Evolutionary conservation across 441 rosid species (phyloP).

Genomic region (Codiaeum variegatum): DNA sequence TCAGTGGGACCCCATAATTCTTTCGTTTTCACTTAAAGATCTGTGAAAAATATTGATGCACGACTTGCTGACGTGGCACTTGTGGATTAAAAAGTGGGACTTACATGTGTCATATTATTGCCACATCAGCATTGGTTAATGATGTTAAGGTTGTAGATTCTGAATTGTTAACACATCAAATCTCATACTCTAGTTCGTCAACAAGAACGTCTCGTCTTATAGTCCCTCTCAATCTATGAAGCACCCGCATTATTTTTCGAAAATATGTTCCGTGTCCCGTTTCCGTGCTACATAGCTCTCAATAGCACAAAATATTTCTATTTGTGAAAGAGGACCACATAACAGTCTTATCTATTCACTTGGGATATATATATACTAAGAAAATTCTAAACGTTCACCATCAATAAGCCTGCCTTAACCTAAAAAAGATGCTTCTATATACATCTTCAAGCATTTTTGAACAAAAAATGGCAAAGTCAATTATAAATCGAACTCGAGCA

Average conservation of each 20-base stretch:
- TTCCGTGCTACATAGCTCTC: too few species aligned
- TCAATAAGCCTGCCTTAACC: background rate
- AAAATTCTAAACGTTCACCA: background rate
- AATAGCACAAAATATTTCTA: background rate
- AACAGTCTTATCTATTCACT: background rate
- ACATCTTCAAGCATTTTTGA: conserved; percentile 6
- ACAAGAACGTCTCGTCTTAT: too few species aligned
- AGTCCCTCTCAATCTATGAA: too few species aligned
- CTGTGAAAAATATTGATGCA: too few species aligned
- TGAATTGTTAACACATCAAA: too few species aligned
- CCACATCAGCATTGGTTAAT: too few species aligned
- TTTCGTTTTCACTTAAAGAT: background rate
- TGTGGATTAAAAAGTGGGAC: background rate
- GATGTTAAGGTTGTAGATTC: too few species aligned
- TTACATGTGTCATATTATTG: too few species aligned
- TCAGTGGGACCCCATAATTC: background rate
- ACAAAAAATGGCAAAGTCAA: background rate
- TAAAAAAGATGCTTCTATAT: background rate
- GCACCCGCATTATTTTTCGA: too few species aligned
- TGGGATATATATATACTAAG: background rate
- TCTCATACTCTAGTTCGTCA: too few species aligned
- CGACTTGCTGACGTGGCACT: too few species aligned
- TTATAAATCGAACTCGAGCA: background rate
- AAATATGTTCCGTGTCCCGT: too few species aligned
- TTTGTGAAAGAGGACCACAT: background rate